These are phyloP conservation scores for Ceraceosorus guamensis DNA, from an alignment of 1,284 basidiomycete genomes.

Conservation along the genomic window DNA sequence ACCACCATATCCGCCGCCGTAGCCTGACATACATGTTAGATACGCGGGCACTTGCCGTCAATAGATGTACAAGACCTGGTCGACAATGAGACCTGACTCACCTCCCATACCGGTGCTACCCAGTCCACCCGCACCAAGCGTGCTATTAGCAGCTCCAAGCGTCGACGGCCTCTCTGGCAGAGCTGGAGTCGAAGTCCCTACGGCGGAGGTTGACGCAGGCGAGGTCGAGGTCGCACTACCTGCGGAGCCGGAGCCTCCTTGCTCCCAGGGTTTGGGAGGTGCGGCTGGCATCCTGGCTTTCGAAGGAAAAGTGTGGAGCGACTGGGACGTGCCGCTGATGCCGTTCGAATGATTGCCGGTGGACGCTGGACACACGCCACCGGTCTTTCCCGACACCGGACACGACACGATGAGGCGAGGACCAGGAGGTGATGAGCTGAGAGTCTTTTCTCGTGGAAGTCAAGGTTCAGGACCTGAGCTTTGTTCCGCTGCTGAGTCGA, in stretches of 20 bases:
- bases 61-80: background rate
- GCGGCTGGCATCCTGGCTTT: too few relatives aligned
- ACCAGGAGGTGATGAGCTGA: background rate
- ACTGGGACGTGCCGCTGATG: background rate
- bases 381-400: background rate
- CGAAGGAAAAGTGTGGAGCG: slow-evolving; percentile 29
- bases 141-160: slow-evolving; percentile 8
- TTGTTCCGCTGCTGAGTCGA: background rate
- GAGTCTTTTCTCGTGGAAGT: too few relatives aligned
- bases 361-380: background rate
- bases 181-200: slow-evolving; percentile 19
- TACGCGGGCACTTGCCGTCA: background rate
- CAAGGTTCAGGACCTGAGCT: background rate
- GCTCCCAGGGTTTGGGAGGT: slow-evolving; percentile 48
- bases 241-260: slow-evolving; percentile 27
- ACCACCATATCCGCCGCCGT: slow-evolving; percentile 37
- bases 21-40: slow-evolving; percentile 11
- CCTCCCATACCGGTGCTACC: background rate
- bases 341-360: background rate
- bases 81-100: background rate
- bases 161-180: slow-evolving; percentile 43
- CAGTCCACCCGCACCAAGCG: slow-evolving; percentile 1
- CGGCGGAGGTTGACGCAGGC: slow-evolving; percentile 13
- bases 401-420: background rate
- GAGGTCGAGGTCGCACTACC: slow-evolving; percentile 11